Conservation (phyloP, 805 yeast species). For the Scheffersomyces amazonensis region DNA sequence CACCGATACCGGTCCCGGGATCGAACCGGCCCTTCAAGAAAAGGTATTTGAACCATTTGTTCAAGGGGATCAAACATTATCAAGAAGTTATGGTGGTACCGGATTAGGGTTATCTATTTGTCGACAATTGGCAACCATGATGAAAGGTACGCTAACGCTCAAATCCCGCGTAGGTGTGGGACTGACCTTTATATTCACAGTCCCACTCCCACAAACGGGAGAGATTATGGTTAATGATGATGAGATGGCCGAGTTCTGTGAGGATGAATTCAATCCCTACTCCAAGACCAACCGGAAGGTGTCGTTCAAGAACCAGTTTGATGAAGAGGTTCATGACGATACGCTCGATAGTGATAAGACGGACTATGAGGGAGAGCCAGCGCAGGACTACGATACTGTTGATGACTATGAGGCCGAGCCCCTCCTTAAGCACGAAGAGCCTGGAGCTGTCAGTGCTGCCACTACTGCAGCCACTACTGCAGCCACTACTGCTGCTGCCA, state of each 20-base stretch:
- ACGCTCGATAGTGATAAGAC: background rate
- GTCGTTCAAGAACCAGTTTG: conserved; percentile 27
- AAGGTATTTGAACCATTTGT: conserved; percentile 94
- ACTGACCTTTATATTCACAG: conserved; percentile 75
- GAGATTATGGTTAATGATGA: conserved; percentile 42
- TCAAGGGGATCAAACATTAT: conserved; percentile 93
- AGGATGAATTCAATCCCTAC: conserved; percentile 64
- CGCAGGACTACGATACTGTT: background rate
- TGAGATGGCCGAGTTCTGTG: conserved; percentile 44
- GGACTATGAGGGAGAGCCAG: background rate
- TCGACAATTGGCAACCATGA: conserved; percentile 83
- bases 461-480: background rate
- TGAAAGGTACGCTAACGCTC: conserved; percentile 81
- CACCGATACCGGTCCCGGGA: conserved; percentile 92
- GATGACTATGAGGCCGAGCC: background rate
- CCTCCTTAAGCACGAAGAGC: too few relatives aligned
- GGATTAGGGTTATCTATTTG: conserved; percentile 91
- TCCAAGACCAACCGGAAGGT: conserved; percentile 53
- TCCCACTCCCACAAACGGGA: conserved; percentile 70
- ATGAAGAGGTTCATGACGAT: conserved; percentile 5
- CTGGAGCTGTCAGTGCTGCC: background rate
- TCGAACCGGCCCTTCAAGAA: conserved; percentile 74
- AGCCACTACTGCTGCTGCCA: background rate
- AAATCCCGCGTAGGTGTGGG: conserved; percentile 79
- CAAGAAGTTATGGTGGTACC: conserved; percentile 92